Evolutionary conservation across 345 rosid species (phyloP).

Genomic region (Punica granatum): DNA sequence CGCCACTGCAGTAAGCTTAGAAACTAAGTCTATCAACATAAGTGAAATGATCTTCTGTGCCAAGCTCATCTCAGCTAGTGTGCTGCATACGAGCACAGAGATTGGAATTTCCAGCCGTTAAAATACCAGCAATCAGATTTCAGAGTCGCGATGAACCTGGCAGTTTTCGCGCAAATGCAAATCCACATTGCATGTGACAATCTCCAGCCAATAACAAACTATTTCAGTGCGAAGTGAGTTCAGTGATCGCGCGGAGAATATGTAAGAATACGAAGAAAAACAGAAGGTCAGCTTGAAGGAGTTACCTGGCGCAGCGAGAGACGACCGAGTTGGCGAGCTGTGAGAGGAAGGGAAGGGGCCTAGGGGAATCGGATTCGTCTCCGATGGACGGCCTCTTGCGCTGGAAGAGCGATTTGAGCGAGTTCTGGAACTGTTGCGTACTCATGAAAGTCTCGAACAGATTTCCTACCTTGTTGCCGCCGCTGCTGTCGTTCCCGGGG

Average conservation of each 20-base stretch:
- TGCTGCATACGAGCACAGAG: not conserved
- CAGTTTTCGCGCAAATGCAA: not conserved
- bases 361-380: conserved; percentile 38
- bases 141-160: not conserved
- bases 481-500: conserved; percentile 20
- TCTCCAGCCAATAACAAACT: not conserved
- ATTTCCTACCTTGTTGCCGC: conserved; percentile 16
- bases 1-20: not conserved
- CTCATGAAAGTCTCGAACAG: conserved; percentile 51
- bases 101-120: not conserved
- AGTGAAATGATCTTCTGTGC: not conserved
- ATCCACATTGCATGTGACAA: not conserved
- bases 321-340: conserved; percentile 82
- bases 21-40: not conserved
- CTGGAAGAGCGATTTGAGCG: conserved; percentile 61
- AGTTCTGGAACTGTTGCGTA: conserved; percentile 43
- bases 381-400: conserved; percentile 34
- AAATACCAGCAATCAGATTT: not conserved
- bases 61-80: not conserved
- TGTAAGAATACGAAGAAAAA: not conserved
- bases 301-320: conserved; percentile 73
- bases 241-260: not conserved
- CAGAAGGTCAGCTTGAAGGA: conserved; percentile 1
- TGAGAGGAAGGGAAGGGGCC: conserved; percentile 75
- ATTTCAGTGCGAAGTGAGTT: not conserved